phyloP scores from a whole-genome alignment of 1,139 yeast genomes.

The Candida tetrigidarum region DNA sequence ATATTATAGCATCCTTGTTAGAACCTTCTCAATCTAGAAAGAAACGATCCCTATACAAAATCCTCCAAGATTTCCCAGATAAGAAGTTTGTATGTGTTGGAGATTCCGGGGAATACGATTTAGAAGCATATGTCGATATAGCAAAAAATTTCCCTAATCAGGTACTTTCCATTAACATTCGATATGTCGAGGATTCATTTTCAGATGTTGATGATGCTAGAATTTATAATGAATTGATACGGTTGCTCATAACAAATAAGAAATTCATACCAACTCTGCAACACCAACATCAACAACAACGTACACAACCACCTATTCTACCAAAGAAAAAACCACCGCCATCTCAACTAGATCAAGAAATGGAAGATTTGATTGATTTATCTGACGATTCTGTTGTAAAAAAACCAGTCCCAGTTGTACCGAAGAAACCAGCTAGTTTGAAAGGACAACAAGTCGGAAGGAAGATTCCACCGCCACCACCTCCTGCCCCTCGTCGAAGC shows the following conservation, averaged over 20 bases:
- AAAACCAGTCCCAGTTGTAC: conserved; percentile 36
- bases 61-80: conserved; percentile 75
- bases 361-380: conserved; percentile 40
- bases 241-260: conserved; percentile 18
- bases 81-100: conserved; percentile 85
- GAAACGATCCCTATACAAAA: conserved; percentile 60
- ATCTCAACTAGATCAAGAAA: conserved; percentile 14
- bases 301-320: background rate
- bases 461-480: conserved; percentile 28
- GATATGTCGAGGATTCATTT: conserved; percentile 75
- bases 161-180: conserved; percentile 74
- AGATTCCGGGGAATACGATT: conserved; percentile 94
- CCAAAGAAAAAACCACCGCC: conserved; percentile 8
- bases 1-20: conserved; percentile 75
- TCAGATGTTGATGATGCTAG: conserved; percentile 54
- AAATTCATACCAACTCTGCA: conserved; percentile 19
- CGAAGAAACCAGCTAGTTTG: conserved; percentile 41
- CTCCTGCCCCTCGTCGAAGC: background rate
- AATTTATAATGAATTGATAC: conserved; percentile 38
- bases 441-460: conserved; percentile 27
- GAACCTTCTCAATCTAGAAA: conserved; percentile 89
- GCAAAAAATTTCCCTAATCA: conserved; percentile 65
- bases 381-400: conserved; percentile 25
- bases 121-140: conserved; percentile 85
- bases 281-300: too few species aligned